phyloP scores from a whole-genome alignment of 352 stramenopile species.

The Phytophthora pini region DNA sequence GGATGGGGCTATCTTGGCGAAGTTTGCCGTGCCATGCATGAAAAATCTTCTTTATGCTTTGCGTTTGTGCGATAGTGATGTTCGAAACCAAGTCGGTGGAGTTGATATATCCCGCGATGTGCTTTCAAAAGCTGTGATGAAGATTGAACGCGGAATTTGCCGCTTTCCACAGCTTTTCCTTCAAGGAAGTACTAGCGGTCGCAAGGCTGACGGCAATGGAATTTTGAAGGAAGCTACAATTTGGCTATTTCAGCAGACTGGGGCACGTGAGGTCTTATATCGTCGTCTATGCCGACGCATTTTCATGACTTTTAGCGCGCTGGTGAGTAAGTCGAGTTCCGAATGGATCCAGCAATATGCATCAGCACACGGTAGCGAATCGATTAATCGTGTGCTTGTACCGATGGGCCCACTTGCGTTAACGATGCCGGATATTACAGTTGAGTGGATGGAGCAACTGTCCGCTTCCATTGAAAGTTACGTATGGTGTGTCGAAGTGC shows the following conservation, averaged over 20 bases:
- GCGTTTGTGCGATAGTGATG: constrained; percentile 62
- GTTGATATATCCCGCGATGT: constrained; percentile 59
- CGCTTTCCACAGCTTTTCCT: constrained; percentile 61
- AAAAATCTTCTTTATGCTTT: constrained; percentile 74
- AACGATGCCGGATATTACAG: constrained; percentile 20
- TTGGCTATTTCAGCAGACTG: constrained; percentile 54
- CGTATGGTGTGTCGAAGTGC: constrained; percentile 55
- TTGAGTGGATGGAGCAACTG: constrained; percentile 75
- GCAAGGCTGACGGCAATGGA: constrained; percentile 9
- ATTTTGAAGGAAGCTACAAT: constrained; percentile 33
- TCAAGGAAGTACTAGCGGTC: constrained; percentile 2
- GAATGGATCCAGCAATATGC: constrained; percentile 65
- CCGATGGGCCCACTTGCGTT: constrained; percentile 51
- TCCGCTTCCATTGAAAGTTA: constrained; percentile 65
- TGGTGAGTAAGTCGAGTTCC: constrained; percentile 45
- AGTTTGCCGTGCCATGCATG: constrained; percentile 68
- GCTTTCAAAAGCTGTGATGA: constrained; percentile 66
- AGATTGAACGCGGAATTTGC: constrained; percentile 64
- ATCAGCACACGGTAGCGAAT: constrained; percentile 15
- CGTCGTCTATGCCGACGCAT: constrained; percentile 48
- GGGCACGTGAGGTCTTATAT: constrained; percentile 45
- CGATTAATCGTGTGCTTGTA: constrained; percentile 47
- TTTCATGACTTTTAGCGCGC: constrained; percentile 52
- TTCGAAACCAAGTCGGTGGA: constrained; percentile 31
- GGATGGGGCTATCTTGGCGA: constrained; percentile 50